Evolutionary conservation across 73 alveolate species (phyloP), one percentile per base, ranked within the genome.

Genomic region (Effrenium voratum): DNA sequence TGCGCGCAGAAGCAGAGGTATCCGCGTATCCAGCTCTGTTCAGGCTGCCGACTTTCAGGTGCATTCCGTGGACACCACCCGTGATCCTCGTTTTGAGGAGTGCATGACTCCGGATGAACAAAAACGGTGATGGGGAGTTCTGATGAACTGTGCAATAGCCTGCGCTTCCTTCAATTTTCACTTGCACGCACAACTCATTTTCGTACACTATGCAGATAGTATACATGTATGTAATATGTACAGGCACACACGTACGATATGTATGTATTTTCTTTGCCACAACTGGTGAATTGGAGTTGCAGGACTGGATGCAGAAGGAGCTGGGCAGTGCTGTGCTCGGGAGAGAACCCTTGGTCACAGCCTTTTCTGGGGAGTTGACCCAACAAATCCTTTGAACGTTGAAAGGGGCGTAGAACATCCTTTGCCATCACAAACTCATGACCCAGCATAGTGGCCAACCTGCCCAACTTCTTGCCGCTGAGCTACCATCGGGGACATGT

Each of bases 21-120:
- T 12, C 63, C 63, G 19, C 19, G 63, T 52, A 52, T 12, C 63
- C 63, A 12, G 8, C 26, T 52, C 19, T 52, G 63, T 22, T 36
- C 50, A 76, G 87, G 87, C 43, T 16, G 87, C 87, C 38, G 59
- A 47, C 87, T 76, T 76, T 59, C 40, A 13, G 59, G 87, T 76
- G 87, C 57, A 76, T 24, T 45, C 87, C 0, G 87, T 76, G 16
- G 87, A 76, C 59, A 76, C 87, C 40, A 76, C 87, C 57, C 87
- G 45, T 43, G 87, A 76, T 26, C 87, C 87, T 24, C 87, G 60
- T 36, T 76, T 76, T 47, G 87, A 76, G 87, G 87, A 41, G 87
- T 26, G 38, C 30, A 4, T 60, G 75, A 60, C 8, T 19, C 63
- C 8, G 8, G 63, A 52, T 8, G 19, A 19, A 63, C 32, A 63